Conservation (phyloP, 2,329 filamentous ascomycete genomes). For the Hypoxylon sp. region DNA sequence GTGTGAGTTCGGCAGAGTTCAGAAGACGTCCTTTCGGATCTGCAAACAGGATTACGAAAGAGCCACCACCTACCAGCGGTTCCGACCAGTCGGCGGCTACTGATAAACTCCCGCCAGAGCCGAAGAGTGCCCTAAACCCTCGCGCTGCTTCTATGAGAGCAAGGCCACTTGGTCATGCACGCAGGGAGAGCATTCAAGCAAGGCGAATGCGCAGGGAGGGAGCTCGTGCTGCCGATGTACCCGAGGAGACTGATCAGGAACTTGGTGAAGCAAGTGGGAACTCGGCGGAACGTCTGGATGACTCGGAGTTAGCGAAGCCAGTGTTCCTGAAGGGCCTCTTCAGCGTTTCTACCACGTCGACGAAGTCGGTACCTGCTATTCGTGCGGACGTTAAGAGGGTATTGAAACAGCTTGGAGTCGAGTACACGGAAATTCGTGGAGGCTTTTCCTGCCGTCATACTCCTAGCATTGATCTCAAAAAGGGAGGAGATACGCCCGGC, state of each 20-base stretch:
- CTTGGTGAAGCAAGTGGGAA: conserved; percentile 71
- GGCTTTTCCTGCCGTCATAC: conserved; percentile 91
- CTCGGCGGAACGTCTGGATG: conserved; percentile 72
- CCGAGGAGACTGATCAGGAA: conserved; percentile 91
- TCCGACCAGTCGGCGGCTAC: conserved; percentile 78
- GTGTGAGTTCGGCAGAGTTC: conserved; percentile 89
- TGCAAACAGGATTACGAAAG: conserved; percentile 64
- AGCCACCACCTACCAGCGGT: conserved; percentile 80
- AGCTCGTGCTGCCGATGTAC: conserved; percentile 79
- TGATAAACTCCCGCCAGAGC: conserved; percentile 65
- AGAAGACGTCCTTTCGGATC: conserved; percentile 69
- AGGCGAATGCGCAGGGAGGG: conserved; percentile 81
- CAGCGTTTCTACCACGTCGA: conserved; percentile 96
- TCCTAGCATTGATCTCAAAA: conserved; percentile 89
- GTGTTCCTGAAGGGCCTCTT: conserved; percentile 97
- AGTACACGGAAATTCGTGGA: conserved; percentile 91
- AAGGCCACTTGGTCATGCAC: conserved; percentile 89
- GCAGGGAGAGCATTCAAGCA: conserved; percentile 92
- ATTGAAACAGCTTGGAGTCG: conserved; percentile 86
- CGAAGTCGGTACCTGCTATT: conserved; percentile 87
- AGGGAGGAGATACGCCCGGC: conserved; percentile 72
- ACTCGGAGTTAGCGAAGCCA: conserved; percentile 87
- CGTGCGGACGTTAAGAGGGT: conserved; percentile 91
- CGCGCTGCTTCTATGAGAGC: conserved; percentile 77
- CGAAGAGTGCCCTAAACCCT: conserved; percentile 64